Evolutionary conservation across 352 stramenopile species (phyloP).

Genomic region (Phytophthora aleatoria): DNA sequence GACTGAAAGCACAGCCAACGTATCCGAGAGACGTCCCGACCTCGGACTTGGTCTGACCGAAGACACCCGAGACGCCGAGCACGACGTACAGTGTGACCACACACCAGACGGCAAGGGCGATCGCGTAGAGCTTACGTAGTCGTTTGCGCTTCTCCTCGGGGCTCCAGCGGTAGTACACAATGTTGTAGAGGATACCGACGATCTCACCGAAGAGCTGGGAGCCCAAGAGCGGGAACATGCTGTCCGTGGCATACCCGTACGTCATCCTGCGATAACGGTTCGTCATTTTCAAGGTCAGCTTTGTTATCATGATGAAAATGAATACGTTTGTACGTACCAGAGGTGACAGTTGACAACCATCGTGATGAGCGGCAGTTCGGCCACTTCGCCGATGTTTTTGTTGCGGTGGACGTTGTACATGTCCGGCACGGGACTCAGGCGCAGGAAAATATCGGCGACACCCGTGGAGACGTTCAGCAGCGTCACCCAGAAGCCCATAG

Average conservation of each 20-base stretch:
- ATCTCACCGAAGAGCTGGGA: conserved; percentile 31
- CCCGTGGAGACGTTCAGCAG: conserved; percentile 29
- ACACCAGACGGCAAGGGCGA: conserved; percentile 21
- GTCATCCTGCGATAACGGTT: conserved; percentile 12
- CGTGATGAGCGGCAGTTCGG: conserved; percentile 26
- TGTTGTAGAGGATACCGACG: conserved; percentile 21
- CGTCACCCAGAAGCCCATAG: conserved; percentile 23
- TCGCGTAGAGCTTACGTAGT: conserved; percentile 18
- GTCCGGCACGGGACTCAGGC: conserved; percentile 29
- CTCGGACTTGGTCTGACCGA: conserved; percentile 31
- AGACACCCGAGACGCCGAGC: conserved; percentile 37
- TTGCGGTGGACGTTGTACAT: conserved; percentile 37
- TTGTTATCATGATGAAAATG: too few relatives aligned
- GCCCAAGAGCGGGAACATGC: conserved; percentile 33
- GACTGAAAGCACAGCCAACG: conserved; percentile 21
- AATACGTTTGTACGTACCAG: conserved; percentile 13
- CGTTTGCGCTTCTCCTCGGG: conserved; percentile 17
- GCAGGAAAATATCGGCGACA: conserved; percentile 25
- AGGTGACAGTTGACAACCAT: conserved; percentile 36
- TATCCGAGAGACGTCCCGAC: conserved; percentile 33
- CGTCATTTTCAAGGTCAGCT: too few relatives aligned
- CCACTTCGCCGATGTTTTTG: conserved; percentile 33
- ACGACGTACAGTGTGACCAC: conserved; percentile 42
- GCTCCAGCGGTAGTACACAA: conserved; percentile 36
- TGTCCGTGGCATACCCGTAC: conserved; percentile 32